A percentile compares a stretch with the other conserved stretches of the same genome.
These are phyloP conservation scores for Leccinellum albellum DNA, from an alignment of 768 basidiomycete species.

Conservation along the genomic window DNA sequence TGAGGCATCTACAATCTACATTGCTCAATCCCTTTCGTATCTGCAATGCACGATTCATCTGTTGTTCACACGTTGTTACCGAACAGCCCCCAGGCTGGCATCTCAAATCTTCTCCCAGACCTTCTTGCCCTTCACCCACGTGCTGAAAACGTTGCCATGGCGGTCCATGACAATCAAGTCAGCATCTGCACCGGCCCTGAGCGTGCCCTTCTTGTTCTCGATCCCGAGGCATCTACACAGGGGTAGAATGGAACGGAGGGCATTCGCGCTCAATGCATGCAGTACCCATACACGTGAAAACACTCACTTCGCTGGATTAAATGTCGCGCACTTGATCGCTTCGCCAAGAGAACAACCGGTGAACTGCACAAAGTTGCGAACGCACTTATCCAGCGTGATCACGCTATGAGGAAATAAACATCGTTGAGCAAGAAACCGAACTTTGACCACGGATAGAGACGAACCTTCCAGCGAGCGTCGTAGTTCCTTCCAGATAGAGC, in stretches of 20 bases:
- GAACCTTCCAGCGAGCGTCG: constrained; percentile 85
- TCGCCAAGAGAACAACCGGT: constrained; percentile 80
- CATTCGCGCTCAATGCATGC: not conserved
- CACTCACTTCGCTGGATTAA: constrained; percentile 73
- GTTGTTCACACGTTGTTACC: not conserved
- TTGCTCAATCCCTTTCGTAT: not conserved
- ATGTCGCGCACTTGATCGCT: constrained; percentile 83
- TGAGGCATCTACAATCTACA: not conserved
- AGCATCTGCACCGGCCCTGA: constrained; percentile 80
- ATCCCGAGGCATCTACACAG: constrained; percentile 66
- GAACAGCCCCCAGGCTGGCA: not conserved
- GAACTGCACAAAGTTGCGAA: constrained; percentile 80
- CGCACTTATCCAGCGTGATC: constrained; percentile 78
- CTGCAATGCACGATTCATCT: not conserved
- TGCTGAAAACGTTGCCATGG: constrained; percentile 60
- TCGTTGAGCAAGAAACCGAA: not conserved
- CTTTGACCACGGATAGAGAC: constrained; percentile 9
- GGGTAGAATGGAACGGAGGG: not conserved
- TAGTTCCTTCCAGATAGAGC: constrained; percentile 79
- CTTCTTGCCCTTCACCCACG: constrained; percentile 75
- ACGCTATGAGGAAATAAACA: constrained; percentile 43
- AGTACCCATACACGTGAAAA: not conserved
- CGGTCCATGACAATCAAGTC: constrained; percentile 77
- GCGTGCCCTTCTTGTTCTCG: constrained; percentile 73
- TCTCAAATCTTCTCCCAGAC: constrained; percentile 51